A percentile compares a stretch with the other conserved stretches of the same genome.
These are phyloP conservation scores for Epichloe scottii DNA, from an alignment of 2,329 filamentous ascomycete species.

Conservation along the genomic window DNA sequence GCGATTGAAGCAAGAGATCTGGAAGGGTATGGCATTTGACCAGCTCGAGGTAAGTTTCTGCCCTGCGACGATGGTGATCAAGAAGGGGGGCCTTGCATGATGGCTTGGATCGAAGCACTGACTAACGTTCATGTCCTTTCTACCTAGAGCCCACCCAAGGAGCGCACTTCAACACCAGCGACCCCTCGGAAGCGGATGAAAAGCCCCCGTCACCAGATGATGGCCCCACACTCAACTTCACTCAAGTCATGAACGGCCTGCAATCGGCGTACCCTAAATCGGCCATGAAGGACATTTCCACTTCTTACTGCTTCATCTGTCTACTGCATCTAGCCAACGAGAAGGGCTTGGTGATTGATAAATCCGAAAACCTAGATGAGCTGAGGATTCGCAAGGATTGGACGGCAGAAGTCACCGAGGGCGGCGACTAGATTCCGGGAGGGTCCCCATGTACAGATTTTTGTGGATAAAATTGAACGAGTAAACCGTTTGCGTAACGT, in stretches of 20 bases:
- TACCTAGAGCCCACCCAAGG: constrained; percentile 5
- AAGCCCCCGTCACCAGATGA: constrained; percentile 22
- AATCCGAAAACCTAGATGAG: constrained; percentile 44
- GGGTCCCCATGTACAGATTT: background rate
- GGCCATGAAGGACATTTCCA: constrained; percentile 87
- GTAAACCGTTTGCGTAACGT: background rate
- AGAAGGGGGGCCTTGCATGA: background rate
- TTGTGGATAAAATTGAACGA: background rate
- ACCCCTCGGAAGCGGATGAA: constrained; percentile 18
- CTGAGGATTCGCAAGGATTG: constrained; percentile 50
- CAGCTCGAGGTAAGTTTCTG: constrained; percentile 32
- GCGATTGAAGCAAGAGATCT: constrained; percentile 56
- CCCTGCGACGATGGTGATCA: background rate
- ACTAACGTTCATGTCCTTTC: constrained; percentile 1
- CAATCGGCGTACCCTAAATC: constrained; percentile 76
- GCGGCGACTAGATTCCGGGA: constrained; percentile 15
- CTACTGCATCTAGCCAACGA: constrained; percentile 86
- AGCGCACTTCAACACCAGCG: constrained; percentile 3
- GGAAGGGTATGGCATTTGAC: constrained; percentile 53
- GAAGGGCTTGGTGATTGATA: constrained; percentile 69
- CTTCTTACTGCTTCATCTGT: constrained; percentile 86
- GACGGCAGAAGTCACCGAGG: constrained; percentile 42
- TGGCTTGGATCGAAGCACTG: background rate
- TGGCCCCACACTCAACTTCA: constrained; percentile 63
- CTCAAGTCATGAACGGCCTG: constrained; percentile 78